Conservation (phyloP, 345 rosid genomes). For the Camelina laxa region DNA sequence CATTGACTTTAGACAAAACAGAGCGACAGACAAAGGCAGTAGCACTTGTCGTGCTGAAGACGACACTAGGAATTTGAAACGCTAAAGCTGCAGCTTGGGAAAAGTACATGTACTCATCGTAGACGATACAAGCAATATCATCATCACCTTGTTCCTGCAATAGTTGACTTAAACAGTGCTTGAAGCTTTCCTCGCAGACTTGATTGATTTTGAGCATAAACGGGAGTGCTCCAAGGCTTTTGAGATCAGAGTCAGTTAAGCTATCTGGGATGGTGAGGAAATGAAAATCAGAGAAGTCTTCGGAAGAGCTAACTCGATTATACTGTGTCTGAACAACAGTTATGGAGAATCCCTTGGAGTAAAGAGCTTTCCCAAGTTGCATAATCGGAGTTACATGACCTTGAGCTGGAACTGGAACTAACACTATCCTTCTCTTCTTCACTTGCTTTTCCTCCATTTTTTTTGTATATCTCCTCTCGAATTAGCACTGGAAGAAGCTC, state of each 20-base stretch:
- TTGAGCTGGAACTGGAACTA: constrained; percentile 64
- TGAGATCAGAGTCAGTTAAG: constrained; percentile 41
- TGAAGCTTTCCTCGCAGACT: constrained; percentile 48
- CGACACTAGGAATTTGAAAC: constrained; percentile 44
- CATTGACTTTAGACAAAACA: constrained; percentile 25
- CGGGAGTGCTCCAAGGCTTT: constrained; percentile 18
- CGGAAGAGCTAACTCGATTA: constrained; percentile 50
- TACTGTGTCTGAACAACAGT: constrained; percentile 51
- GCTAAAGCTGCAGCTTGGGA: constrained; percentile 46
- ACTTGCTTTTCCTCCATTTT: constrained; percentile 20
- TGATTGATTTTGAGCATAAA: constrained; percentile 47
- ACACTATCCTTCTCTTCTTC: constrained; percentile 45
- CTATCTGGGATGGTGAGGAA: constrained; percentile 51
- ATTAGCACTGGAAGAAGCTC: background rate
- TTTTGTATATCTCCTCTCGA: background rate
- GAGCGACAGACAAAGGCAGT: constrained; percentile 43
- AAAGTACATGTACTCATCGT: constrained; percentile 58
- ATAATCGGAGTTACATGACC: constrained; percentile 82
- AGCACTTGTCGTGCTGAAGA: constrained; percentile 45
- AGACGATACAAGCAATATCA: constrained; percentile 52
- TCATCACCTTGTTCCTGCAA: constrained; percentile 40
- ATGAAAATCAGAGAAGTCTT: constrained; percentile 48
- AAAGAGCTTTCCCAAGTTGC: constrained; percentile 62
- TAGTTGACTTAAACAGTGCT: constrained; percentile 42
- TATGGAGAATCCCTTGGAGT: constrained; percentile 64